phyloP scores from a whole-genome alignment of 1,284 basidiomycete genomes.

The Heterobasidion annosum region DNA sequence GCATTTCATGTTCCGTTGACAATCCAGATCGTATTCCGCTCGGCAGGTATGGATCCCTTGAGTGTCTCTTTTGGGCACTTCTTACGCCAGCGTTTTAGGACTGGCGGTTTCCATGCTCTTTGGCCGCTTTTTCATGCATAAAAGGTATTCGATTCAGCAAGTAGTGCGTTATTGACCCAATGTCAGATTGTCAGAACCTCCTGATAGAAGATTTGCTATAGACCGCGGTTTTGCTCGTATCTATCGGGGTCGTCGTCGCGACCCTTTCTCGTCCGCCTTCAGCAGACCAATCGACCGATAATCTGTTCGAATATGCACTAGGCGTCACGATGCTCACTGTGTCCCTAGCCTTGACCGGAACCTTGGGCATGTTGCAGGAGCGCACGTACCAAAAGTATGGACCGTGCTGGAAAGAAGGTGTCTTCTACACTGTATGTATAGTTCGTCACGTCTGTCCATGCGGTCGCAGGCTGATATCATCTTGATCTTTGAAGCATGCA shows the following conservation, averaged over 20 bases:
- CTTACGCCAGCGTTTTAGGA: slow-evolving; percentile 25
- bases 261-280: slow-evolving; percentile 57
- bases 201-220: slow-evolving; percentile 16
- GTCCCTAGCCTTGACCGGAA: slow-evolving; percentile 67
- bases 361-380: slow-evolving; percentile 79
- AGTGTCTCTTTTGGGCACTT: neutral
- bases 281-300: slow-evolving; percentile 16
- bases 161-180: slow-evolving; percentile 34
- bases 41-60: slow-evolving; percentile 50
- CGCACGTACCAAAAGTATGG: slow-evolving; percentile 66
- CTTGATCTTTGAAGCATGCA: slow-evolving; percentile 34
- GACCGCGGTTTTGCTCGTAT: slow-evolving; percentile 67
- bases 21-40: slow-evolving; percentile 83
- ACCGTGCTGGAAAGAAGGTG: slow-evolving; percentile 77
- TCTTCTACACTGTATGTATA: slow-evolving; percentile 70
- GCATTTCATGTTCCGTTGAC: slow-evolving; percentile 74
- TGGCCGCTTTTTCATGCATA: slow-evolving; percentile 46
- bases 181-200: neutral
- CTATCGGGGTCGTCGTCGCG: slow-evolving; percentile 66
- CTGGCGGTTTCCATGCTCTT: slow-evolving; percentile 64
- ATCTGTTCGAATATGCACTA: slow-evolving; percentile 43
- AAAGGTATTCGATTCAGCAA: slow-evolving; percentile 54
- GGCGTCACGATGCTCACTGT: slow-evolving; percentile 68
- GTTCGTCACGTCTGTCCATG: neutral
- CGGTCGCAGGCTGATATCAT: neutral